Conservation (phyloP, 352 stramenopile species). For the Pythium sukuiense region DNA sequence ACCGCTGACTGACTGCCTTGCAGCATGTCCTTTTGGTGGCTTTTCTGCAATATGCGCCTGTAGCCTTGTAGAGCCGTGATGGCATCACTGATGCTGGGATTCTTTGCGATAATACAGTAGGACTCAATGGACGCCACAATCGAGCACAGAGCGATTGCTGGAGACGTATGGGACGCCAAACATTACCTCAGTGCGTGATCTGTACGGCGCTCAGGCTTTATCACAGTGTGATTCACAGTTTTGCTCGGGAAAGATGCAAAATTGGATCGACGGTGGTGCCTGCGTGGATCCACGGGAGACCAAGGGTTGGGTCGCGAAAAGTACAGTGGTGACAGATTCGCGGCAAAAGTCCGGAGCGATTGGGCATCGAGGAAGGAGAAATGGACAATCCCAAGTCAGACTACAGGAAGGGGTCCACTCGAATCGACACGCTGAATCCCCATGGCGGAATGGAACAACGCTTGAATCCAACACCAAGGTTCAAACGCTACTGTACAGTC, state of each 20-base stretch:
- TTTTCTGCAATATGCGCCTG: background rate
- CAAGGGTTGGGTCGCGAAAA: background rate
- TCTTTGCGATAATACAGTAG: background rate
- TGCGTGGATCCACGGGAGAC: background rate
- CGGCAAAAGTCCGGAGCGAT: background rate
- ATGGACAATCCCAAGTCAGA: background rate
- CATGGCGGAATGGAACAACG: background rate
- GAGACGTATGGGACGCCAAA: background rate
- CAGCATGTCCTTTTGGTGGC: background rate
- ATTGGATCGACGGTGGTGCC: background rate
- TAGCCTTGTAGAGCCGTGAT: background rate
- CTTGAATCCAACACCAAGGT: conserved; percentile 3
- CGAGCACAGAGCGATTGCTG: background rate
- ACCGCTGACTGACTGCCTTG: background rate
- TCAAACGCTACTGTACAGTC: background rate
- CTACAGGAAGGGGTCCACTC: background rate
- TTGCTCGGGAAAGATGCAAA: background rate
- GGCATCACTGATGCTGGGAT: background rate
- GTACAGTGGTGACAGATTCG: background rate
- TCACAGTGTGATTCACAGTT: background rate
- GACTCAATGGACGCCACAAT: background rate
- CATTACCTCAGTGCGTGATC: background rate
- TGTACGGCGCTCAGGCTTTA: background rate
- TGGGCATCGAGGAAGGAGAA: background rate
- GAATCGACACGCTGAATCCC: background rate